Conservation (phyloP, 352 stramenopile genomes). For the Paralagenidium karlingii region DNA sequence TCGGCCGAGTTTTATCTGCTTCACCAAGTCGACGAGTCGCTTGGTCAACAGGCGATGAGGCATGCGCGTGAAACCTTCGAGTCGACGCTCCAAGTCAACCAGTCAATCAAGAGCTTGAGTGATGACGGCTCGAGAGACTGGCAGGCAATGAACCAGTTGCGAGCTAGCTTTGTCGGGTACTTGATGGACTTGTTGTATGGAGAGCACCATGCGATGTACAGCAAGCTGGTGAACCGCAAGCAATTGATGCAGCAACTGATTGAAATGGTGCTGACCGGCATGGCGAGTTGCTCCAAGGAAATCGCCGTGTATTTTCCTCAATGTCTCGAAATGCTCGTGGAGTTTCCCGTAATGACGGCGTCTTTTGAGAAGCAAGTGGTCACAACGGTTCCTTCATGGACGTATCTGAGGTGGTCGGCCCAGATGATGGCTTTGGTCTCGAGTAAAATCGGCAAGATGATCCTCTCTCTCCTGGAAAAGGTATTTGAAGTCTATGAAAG, state of each 20-base stretch:
- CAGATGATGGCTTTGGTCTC: slow-evolving; percentile 65
- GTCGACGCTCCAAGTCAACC: no score
- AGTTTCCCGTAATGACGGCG: slow-evolving; percentile 27
- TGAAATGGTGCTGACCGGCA: slow-evolving; percentile 53
- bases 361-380: slow-evolving; percentile 32
- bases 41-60: no score
- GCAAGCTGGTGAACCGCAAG: slow-evolving; percentile 22
- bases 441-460: slow-evolving; percentile 32
- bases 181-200: slow-evolving; percentile 49
- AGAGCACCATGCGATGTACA: slow-evolving; percentile 15
- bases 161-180: slow-evolving; percentile 77
- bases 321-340: slow-evolving; percentile 42
- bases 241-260: slow-evolving; percentile 24
- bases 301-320: slow-evolving; percentile 67
- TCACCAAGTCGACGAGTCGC: no score
- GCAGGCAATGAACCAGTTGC: slow-evolving; percentile 1
- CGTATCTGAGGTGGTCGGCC: slow-evolving; percentile 59
- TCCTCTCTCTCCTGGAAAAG: slow-evolving; percentile 58
- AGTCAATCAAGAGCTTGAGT: no score
- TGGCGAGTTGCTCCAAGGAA: slow-evolving; percentile 42
- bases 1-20: slow-evolving; percentile 51
- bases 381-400: slow-evolving; percentile 54
- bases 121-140: no score
- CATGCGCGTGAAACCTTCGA: no score
- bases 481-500: no score